A percentile compares a stretch with the other conserved stretches of the same genome.
These are phyloP conservation scores for Boehmeria nivea DNA, from an alignment of 306 rosid genomes.

Conservation along the genomic window DNA sequence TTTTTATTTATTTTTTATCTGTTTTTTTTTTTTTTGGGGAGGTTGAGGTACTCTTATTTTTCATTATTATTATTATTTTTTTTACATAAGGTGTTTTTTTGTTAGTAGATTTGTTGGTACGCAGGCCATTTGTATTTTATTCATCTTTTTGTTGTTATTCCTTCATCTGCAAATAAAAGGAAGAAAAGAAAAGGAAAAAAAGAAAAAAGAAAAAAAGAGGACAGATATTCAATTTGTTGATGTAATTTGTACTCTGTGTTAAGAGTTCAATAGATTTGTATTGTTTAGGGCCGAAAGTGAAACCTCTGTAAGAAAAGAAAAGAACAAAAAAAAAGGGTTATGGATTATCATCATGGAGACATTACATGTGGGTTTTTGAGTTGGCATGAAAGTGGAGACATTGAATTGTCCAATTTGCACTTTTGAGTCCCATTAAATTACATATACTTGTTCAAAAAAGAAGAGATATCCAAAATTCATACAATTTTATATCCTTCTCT, in stretches of 20 bases:
- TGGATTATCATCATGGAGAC: constrained; percentile 5
- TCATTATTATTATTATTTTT: background rate
- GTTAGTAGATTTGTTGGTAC: background rate
- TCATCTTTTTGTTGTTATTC: constrained; percentile 13
- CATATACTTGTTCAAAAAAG: background rate
- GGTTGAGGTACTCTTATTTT: constrained; percentile 17
- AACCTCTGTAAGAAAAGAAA: too few relatives aligned
- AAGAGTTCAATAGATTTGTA: background rate
- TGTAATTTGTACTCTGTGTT: constrained; percentile 9
- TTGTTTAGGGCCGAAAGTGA: background rate
- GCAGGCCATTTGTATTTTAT: constrained; percentile 33
- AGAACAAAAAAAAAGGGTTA: background rate
- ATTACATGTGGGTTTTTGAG: constrained; percentile 5
- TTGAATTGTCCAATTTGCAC: constrained; percentile 1
- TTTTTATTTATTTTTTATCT: constrained; percentile 22
- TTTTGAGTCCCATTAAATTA: constrained; percentile 5
- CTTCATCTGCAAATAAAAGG: constrained; percentile 38
- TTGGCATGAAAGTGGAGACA: constrained; percentile 1
- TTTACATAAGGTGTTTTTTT: background rate
- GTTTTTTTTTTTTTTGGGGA: constrained; percentile 3
- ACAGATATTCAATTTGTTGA: constrained; percentile 23
- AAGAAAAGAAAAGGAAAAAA: background rate
- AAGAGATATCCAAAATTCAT: too few relatives aligned
- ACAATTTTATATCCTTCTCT: too few relatives aligned
- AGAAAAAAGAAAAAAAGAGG: background rate